Evolutionary conservation across 1,139 yeast genomes (phyloP), one percentile per base, ranked within the genome.

Genomic region (Blastobotrys ciferrii): DNA sequence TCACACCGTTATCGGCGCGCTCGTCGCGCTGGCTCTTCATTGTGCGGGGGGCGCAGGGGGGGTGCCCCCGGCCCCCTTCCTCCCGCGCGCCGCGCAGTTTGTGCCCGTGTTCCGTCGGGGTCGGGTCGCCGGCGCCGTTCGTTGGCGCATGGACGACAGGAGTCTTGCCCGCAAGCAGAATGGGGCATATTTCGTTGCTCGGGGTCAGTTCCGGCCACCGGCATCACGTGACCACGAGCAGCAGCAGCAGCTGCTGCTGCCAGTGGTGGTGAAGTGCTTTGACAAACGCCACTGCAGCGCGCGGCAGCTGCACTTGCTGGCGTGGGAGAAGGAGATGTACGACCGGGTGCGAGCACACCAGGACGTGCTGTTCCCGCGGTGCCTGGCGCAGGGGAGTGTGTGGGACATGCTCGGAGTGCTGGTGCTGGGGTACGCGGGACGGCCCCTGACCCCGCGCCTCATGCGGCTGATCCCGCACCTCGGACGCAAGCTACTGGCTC

Each of bases 281-380:
- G 32, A 30, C 23, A 43, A 46, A 31, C 44, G 25, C 25, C 48
- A 44, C 12, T 46, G 43, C 32, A 40, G 43, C 4, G 35, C 52
- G 40, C 15, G 30, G 2, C 36, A 44, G 31, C 28, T 23, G 12
- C 45, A 49, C 31, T 35, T 38, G 32, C 20, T 48, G 31, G 43
- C 44, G 13, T 49, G 52, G 52, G 52, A 49, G 32, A 47, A 44
- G 11, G 52, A 49, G 36, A 31, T 49, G 17, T 49, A 49, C 18
- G 23, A 28, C n/a, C 41, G 52, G 15, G 25, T 49, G 13, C 32
- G 39, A 23, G 17, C 19, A 25, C 23, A 38, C 4, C 49, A 46
- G 14, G 52, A 47, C 3, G 32, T 25, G 4, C 17, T 46, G 3
- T 37, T 49, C 32, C 52, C 49, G 9, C 35, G 35, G 28, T 40